Evolutionary conservation across 768 basidiomycete species (phyloP).

Genomic region (Boletus barrowsii): DNA sequence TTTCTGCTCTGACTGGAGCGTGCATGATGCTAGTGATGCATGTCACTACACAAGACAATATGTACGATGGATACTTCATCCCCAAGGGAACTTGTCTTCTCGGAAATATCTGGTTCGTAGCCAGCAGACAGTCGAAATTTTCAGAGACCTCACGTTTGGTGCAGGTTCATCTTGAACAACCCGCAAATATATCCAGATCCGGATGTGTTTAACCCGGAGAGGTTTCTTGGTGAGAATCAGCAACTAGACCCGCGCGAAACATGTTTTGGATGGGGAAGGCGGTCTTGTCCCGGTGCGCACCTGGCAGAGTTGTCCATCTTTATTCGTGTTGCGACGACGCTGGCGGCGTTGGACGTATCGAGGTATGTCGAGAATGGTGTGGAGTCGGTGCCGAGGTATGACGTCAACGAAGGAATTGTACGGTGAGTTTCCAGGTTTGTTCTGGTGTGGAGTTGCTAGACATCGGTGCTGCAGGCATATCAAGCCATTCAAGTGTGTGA

Average conservation of each 20-base stretch:
- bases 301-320: slow-evolving; percentile 10
- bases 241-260: slow-evolving; percentile 4
- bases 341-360: slow-evolving; percentile 10
- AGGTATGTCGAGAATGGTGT: not conserved
- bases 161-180: slow-evolving; percentile 4
- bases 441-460: not conserved
- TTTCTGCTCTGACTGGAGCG: not conserved
- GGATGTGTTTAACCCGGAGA: slow-evolving; percentile 5
- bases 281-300: slow-evolving; percentile 3
- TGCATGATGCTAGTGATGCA: not conserved
- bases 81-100: slow-evolving; percentile 12
- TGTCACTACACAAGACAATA: slow-evolving; percentile 11
- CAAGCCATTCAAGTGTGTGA: slow-evolving; percentile 10
- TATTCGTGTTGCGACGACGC: not conserved
- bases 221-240: slow-evolving; percentile 5
- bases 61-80: slow-evolving; percentile 20
- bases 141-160: not conserved
- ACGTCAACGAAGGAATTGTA: not conserved
- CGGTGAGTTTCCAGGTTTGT: not conserved
- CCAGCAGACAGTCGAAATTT: too few relatives aligned
- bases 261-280: slow-evolving; percentile 16
- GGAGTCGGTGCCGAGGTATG: not conserved
- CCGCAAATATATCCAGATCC: slow-evolving; percentile 1
- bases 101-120: slow-evolving; percentile 10
- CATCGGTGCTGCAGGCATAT: not conserved